Evolutionary conservation across 805 yeast species (phyloP).

Genomic region (Hanseniaspora vineae): DNA sequence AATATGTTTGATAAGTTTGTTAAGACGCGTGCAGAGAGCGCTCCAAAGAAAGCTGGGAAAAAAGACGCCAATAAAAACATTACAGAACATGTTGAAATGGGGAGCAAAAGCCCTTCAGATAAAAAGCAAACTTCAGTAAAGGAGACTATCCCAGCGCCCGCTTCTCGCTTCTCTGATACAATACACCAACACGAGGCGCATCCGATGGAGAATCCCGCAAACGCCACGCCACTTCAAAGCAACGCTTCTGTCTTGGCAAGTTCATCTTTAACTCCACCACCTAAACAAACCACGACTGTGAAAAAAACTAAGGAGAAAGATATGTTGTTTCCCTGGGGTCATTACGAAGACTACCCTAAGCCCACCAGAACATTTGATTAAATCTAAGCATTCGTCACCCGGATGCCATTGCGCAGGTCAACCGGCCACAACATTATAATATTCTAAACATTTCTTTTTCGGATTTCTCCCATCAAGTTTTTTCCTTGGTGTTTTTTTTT

Average conservation of each 20-base stretch:
- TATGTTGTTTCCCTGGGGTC: conserved; percentile 2
- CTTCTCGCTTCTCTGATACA: no score
- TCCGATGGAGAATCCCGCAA: no score
- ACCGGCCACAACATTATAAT: no score
- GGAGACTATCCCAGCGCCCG: no score
- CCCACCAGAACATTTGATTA: not conserved
- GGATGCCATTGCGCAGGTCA: not conserved
- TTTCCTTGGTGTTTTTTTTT: not conserved
- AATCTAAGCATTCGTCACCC: not conserved
- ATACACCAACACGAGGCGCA: no score
- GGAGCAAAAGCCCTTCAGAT: no score
- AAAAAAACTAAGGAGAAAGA: not conserved
- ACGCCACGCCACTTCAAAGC: no score
- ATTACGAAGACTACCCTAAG: conserved; percentile 1
- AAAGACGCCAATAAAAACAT: not conserved
- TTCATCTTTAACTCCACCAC: not conserved
- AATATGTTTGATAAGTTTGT: no score
- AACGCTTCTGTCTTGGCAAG: not conserved
- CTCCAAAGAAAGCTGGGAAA: not conserved
- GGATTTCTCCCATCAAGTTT: not conserved
- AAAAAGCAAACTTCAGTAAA: no score
- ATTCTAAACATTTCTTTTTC: not conserved
- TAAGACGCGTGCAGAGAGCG: no score
- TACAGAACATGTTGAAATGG: no score
- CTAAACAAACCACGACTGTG: not conserved